Conservation (phyloP, 129 eudicot genomes). For the Solidago caesia region DNA sequence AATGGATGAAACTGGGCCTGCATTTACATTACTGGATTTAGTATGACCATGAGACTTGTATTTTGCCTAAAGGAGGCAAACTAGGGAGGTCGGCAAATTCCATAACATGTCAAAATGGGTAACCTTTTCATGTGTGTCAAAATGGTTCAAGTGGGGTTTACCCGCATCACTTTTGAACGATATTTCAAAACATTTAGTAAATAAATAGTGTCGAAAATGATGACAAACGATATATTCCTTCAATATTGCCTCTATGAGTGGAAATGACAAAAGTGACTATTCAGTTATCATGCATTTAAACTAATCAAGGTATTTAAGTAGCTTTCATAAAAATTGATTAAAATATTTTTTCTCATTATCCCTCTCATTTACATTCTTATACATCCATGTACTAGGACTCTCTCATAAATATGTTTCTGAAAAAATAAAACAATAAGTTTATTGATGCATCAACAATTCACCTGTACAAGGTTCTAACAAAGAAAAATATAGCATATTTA, state of each 20-base stretch:
- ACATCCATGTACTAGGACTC: too few relatives aligned
- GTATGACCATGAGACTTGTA: neutral
- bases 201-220: neutral
- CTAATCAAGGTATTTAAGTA: constrained; percentile 5
- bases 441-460: neutral
- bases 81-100: neutral
- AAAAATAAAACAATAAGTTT: neutral
- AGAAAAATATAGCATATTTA: constrained; percentile 1
- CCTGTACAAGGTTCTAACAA: constrained; percentile 6
- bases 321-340: constrained; percentile 2
- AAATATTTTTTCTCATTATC: neutral
- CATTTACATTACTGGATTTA: constrained; percentile 8
- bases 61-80: neutral
- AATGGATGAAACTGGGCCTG: neutral
- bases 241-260: neutral
- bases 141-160: neutral
- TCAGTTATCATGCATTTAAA: constrained; percentile 17
- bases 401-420: neutral
- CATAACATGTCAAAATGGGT: too few relatives aligned
- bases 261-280: neutral
- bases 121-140: neutral
- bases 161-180: neutral
- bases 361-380: too few relatives aligned
- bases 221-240: neutral
- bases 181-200: neutral